These are phyloP conservation scores for Calonectria pauciramosa DNA, from an alignment of 2,329 filamentous ascomycete species.

Conservation along the genomic window DNA sequence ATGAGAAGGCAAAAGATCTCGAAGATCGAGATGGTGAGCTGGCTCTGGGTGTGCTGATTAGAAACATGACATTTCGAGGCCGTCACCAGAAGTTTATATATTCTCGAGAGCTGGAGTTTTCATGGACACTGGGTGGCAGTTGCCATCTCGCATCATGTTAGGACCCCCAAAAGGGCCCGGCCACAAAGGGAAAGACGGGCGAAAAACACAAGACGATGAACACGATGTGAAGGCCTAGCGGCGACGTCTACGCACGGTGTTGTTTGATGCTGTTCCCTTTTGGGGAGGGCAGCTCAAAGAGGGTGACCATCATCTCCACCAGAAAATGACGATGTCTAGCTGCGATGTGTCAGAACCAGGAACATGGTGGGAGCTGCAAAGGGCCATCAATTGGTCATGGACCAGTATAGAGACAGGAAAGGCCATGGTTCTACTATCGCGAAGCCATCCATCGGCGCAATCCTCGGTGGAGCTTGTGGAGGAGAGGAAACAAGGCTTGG, in stretches of 20 bases:
- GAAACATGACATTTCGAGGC: neutral
- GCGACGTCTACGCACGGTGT: conserved; percentile 41
- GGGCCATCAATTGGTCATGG: conserved; percentile 37
- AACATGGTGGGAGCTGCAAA: conserved; percentile 28
- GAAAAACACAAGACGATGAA: conserved; percentile 9
- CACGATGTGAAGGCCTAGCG: conserved; percentile 20
- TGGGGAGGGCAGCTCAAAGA: conserved; percentile 27
- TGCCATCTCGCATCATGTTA: conserved; percentile 26
- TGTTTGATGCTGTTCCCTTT: conserved; percentile 43
- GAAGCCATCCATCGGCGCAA: conserved; percentile 35
- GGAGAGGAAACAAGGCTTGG: conserved; percentile 23
- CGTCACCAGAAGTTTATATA: conserved; percentile 1
- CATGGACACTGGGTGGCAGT: neutral
- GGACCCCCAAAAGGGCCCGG: conserved; percentile 9
- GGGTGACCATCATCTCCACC: conserved; percentile 27
- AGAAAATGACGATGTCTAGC: conserved; percentile 25
- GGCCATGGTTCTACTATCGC: conserved; percentile 34
- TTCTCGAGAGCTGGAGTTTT: neutral
- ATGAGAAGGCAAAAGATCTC: conserved; percentile 5
- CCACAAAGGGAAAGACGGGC: conserved; percentile 26
- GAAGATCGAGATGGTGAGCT: neutral
- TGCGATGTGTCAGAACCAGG: conserved; percentile 25
- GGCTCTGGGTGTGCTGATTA: neutral
- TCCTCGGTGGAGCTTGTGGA: conserved; percentile 42
- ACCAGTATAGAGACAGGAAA: conserved; percentile 14